Evolutionary conservation across 768 basidiomycete species (phyloP), one percentile per base, ranked within the genome.

Genomic region (Macrolepiota albuminosa): DNA sequence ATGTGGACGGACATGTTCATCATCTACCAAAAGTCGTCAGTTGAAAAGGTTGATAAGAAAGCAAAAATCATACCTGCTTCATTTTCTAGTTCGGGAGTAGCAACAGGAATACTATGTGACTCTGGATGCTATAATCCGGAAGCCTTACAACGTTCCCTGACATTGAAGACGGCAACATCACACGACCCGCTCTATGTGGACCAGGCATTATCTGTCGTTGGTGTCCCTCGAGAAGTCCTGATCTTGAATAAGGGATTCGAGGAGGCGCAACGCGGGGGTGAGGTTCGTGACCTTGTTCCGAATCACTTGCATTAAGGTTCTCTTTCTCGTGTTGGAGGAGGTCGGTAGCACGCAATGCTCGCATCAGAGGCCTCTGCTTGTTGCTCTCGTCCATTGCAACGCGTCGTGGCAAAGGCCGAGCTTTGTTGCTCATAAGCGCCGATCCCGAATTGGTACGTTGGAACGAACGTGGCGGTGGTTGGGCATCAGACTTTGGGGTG

Each of bases 391-490:
- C 81, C 57, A 71, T 66, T 5, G 78, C 72, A 16, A 79, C 71
- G 37, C 82, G 75, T 47, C 80, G 76, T 11, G 76, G 72, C 33
- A 69, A 62, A 6, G 69, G 63, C 36, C 76, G 73, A 46, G 72
- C 68, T 67, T 75, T 76, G 55, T 73, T 65, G 53, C 67, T 68
- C 33, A 75, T 52, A 37, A 72, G 66, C n/a, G 78, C 74, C 10
- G 88, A 84, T 33, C 83, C 85, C 10, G 89, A 92, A 2, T 81
- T 78, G 42, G 84, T 80, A 62, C 90, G 87, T 62, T 84, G 81
- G 66, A 91, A 86, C 6, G 83, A 82, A 53, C 89, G 80, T 10
- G 74, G 80, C 8, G 74, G 67, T 6, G 70, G 63, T 55, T 71
- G 71, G n/a, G 66, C 73, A 56, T 70, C 64, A 47, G 66, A 34